Conservation (phyloP, 2,329 filamentous ascomycete species). For the Talaromyces sp. region DNA sequence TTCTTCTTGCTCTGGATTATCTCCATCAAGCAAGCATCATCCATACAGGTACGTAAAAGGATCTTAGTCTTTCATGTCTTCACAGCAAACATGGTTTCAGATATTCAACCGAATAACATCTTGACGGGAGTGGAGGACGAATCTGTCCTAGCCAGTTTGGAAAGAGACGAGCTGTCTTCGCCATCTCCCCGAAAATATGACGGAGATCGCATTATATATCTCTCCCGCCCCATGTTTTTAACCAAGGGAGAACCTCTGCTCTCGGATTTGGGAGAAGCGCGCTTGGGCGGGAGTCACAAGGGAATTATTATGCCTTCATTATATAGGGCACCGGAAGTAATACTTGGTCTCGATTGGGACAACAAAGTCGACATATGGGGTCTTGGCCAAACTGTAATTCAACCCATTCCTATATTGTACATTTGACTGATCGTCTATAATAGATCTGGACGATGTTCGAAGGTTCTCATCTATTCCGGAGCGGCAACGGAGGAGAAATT, state of each 20-base stretch:
- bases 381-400: background rate
- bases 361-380: slow-evolving; percentile 1
- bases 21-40: background rate
- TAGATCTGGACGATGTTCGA: too few relatives aligned
- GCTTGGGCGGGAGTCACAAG: background rate
- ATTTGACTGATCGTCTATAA: too few relatives aligned
- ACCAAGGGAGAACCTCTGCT: background rate
- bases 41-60: slow-evolving; percentile 12
- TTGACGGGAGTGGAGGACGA: slow-evolving; percentile 20
- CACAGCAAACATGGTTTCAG: slow-evolving; percentile 23
- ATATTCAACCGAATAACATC: slow-evolving; percentile 46
- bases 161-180: background rate
- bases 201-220: too few relatives aligned
- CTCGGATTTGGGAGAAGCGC: background rate
- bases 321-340: background rate
- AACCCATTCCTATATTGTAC: too few relatives aligned
- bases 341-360: background rate
- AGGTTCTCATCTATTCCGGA: too few relatives aligned
- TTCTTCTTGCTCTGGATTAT: slow-evolving; percentile 2
- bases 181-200: background rate
- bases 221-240: too few relatives aligned
- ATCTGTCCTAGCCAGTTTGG: background rate
- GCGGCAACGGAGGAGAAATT: too few relatives aligned
- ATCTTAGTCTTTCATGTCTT: slow-evolving; percentile 11
- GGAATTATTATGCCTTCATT: background rate